Conservation (phyloP, 305 asterid genomes). For the Withania somnifera region DNA sequence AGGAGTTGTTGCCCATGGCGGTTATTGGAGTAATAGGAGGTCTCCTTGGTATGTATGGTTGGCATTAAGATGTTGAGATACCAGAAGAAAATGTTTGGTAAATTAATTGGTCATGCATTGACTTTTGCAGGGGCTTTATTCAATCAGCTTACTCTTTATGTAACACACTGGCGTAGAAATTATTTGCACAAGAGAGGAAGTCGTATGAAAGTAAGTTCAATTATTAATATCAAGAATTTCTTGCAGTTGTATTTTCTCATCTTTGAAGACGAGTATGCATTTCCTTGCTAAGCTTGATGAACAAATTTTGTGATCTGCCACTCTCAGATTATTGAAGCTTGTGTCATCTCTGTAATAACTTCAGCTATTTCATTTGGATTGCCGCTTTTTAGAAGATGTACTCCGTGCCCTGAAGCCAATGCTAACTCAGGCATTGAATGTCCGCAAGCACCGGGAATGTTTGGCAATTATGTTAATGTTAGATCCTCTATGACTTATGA, state of each 20-base stretch:
- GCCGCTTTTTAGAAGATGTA: conserved; percentile 81
- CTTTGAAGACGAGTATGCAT: background rate
- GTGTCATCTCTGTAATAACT: conserved; percentile 75
- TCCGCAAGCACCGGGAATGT: conserved; percentile 95
- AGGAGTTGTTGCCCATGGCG: conserved; percentile 93
- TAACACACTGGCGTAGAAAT: conserved; percentile 82
- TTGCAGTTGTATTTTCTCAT: background rate
- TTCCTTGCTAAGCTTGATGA: background rate
- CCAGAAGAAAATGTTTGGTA: background rate
- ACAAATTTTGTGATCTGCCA: conserved; percentile 10
- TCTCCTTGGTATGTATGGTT: conserved; percentile 65
- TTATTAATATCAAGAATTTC: background rate
- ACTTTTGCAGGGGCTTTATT: conserved; percentile 70
- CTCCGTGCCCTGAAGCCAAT: conserved; percentile 87
- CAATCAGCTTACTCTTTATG: conserved; percentile 80
- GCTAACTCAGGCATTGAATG: conserved; percentile 78
- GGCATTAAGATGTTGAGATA: conserved; percentile 10
- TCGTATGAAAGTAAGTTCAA: conserved; percentile 64
- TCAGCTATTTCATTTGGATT: conserved; percentile 83
- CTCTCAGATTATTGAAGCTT: conserved; percentile 80
- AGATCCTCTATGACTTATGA: conserved; percentile 9
- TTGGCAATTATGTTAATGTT: conserved; percentile 92
- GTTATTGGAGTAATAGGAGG: conserved; percentile 94
- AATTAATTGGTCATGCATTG: conserved; percentile 6
- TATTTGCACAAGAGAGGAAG: conserved; percentile 86